phyloP scores from a whole-genome alignment of 2,329 filamentous ascomycete genomes.

The Harringtonia aguacate region DNA sequence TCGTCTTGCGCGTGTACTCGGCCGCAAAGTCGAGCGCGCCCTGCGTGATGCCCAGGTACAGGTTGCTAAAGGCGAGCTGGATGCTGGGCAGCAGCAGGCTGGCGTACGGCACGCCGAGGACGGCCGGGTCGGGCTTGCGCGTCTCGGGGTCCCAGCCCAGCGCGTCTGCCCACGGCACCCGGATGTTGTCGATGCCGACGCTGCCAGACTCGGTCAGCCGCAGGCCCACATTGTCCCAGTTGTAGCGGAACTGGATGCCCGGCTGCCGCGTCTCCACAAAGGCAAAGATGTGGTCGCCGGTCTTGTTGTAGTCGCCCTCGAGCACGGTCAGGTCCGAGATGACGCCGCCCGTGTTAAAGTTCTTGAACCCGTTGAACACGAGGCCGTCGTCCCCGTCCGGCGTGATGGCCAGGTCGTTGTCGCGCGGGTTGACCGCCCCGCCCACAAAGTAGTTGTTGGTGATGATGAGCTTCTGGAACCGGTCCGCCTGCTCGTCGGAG shows the following conservation, averaged over 20 bases:
- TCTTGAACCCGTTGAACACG: conserved; percentile 51
- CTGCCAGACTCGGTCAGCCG: conserved; percentile 53
- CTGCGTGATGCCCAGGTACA: conserved; percentile 52
- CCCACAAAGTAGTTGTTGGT: conserved; percentile 56
- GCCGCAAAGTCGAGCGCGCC: conserved; percentile 45
- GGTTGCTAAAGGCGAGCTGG: conserved; percentile 56
- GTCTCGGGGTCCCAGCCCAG: conserved; percentile 44
- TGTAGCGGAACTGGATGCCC: conserved; percentile 46
- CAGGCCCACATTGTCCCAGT: conserved; percentile 56
- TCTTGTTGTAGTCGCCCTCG: conserved; percentile 49
- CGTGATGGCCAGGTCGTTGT: conserved; percentile 48
- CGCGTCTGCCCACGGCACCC: conserved; percentile 48
- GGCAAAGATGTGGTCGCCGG: conserved; percentile 51
- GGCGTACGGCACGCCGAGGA: conserved; percentile 42
- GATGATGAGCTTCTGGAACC: conserved; percentile 44
- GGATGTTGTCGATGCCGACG: conserved; percentile 48
- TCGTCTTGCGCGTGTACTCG: conserved; percentile 44
- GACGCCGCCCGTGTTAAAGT: conserved; percentile 58
- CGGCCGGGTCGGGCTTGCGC: conserved; percentile 37
- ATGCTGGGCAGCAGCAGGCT: conserved; percentile 50
- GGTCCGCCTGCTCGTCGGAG: conserved; percentile 46
- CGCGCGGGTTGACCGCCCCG: conserved; percentile 54
- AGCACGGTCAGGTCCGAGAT: conserved; percentile 56
- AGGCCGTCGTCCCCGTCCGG: conserved; percentile 41
- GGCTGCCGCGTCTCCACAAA: conserved; percentile 46